phyloP scores from a whole-genome alignment of 495 filamentous ascomycete genomes.

The Patellaria atrata region DNA sequence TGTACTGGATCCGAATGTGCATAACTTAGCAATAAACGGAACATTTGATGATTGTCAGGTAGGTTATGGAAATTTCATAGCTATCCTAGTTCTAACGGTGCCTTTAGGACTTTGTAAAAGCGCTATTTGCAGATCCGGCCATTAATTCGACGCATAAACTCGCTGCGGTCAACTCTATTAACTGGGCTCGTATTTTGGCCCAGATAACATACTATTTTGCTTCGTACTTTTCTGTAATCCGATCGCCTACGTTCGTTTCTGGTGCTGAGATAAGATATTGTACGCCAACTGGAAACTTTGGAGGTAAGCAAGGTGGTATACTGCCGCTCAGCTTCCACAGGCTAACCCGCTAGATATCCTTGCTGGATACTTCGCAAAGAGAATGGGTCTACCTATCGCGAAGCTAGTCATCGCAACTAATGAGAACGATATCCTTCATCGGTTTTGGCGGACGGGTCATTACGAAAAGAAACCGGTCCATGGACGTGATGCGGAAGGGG shows the following conservation, averaged over 20 bases:
- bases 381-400: conserved; percentile 76
- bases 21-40: conserved; percentile 72
- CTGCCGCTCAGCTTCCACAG: too few species aligned
- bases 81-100: conserved; percentile 1
- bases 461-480: conserved; percentile 63
- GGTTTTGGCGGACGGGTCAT: conserved; percentile 68
- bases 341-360: conserved; percentile 89
- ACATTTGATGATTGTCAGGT: conserved; percentile 93
- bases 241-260: conserved; percentile 34
- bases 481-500: conserved; percentile 39
- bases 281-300: conserved; percentile 87
- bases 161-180: conserved; percentile 81
- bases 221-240: conserved; percentile 67
- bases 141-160: conserved; percentile 62
- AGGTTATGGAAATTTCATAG: conserved; percentile 10
- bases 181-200: conserved; percentile 79
- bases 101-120: conserved; percentile 76
- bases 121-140: conserved; percentile 67
- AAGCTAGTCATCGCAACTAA: conserved; percentile 84
- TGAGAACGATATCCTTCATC: conserved; percentile 71
- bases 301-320: too few species aligned
- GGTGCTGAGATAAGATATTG: conserved; percentile 56
- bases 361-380: conserved; percentile 78
- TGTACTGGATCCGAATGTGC: conserved; percentile 70
- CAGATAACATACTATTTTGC: conserved; percentile 91